phyloP scores from a whole-genome alignment of 495 filamentous ascomycete genomes.

The Penicillium atrosanguineum region DNA sequence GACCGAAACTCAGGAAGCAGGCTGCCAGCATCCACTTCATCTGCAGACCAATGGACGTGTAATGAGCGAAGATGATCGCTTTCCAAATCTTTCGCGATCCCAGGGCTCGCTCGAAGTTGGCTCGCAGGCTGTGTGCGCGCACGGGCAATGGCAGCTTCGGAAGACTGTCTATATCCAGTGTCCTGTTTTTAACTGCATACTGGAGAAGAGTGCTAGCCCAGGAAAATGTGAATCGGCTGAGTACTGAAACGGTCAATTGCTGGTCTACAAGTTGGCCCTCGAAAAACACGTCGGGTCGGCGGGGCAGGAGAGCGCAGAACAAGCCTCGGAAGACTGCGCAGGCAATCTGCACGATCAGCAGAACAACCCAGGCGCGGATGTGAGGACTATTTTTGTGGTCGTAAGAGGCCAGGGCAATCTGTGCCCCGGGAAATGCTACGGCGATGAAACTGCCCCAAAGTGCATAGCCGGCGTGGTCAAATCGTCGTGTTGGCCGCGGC shows the following conservation, averaged over 20 bases:
- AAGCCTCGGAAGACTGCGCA: conserved; percentile 30
- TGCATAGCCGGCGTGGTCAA: conserved; percentile 24
- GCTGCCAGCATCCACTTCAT: conserved; percentile 56
- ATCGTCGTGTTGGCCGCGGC: conserved; percentile 28
- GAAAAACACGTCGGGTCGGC: conserved; percentile 63
- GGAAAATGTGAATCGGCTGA: conserved; percentile 60
- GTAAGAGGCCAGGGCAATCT: conserved; percentile 19
- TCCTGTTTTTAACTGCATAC: conserved; percentile 52
- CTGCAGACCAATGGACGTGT: conserved; percentile 44
- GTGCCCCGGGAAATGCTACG: conserved; percentile 11
- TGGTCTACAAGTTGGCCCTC: conserved; percentile 60
- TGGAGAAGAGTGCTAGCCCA: conserved; percentile 59
- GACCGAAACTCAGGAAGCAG: conserved; percentile 59
- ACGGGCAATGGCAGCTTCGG: conserved; percentile 39
- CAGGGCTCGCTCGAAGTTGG: conserved; percentile 50
- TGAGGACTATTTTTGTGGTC: conserved; percentile 5
- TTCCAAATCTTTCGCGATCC: conserved; percentile 59
- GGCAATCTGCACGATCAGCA: conserved; percentile 23
- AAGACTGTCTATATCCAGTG: conserved; percentile 59
- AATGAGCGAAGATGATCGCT: conserved; percentile 55
- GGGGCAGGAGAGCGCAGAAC: conserved; percentile 49
- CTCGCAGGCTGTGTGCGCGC: conserved; percentile 28
- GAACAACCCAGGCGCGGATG: conserved; percentile 8
- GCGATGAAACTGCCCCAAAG: conserved; percentile 33
- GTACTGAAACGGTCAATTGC: conserved; percentile 57